phyloP scores from a whole-genome alignment of 2,329 filamentous ascomycete genomes.

The Diplodia mutila region DNA sequence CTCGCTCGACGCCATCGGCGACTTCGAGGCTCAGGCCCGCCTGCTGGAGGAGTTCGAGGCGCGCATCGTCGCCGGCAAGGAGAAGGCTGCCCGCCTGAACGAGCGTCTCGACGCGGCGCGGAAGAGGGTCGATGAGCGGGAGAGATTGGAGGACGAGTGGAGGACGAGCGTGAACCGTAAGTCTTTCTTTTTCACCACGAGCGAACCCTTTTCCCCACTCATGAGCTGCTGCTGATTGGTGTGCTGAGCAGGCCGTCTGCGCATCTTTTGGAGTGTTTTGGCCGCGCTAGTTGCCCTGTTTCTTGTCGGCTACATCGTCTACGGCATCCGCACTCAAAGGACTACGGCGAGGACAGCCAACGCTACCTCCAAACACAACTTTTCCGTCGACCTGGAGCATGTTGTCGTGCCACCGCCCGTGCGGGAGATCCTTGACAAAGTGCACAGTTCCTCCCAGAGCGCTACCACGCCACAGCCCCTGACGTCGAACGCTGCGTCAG shows the following conservation, averaged over 20 bases:
- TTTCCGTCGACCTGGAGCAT: constrained; percentile 31
- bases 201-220: neutral
- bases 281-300: constrained; percentile 50
- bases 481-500: neutral
- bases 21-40: constrained; percentile 67
- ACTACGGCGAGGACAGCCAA: constrained; percentile 29
- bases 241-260: constrained; percentile 55
- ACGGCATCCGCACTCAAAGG: constrained; percentile 36
- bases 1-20: constrained; percentile 64
- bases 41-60: constrained; percentile 65
- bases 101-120: constrained; percentile 67
- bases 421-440: constrained; percentile 37
- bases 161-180: constrained; percentile 25
- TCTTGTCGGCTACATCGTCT: constrained; percentile 49
- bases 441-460: constrained; percentile 15
- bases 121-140: constrained; percentile 68
- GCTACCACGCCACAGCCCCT: constrained; percentile 1
- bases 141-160: constrained; percentile 63
- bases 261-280: constrained; percentile 65
- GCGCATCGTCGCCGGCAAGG: constrained; percentile 63
- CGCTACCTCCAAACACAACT: constrained; percentile 26
- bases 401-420: constrained; percentile 38
- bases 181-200: neutral
- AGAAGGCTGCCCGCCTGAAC: constrained; percentile 63
- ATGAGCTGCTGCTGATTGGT: neutral